A percentile compares a stretch with the other conserved stretches of the same genome.
Conservation (phyloP, 2,329 filamentous ascomycete genomes). For the Beauveria australis region DNA sequence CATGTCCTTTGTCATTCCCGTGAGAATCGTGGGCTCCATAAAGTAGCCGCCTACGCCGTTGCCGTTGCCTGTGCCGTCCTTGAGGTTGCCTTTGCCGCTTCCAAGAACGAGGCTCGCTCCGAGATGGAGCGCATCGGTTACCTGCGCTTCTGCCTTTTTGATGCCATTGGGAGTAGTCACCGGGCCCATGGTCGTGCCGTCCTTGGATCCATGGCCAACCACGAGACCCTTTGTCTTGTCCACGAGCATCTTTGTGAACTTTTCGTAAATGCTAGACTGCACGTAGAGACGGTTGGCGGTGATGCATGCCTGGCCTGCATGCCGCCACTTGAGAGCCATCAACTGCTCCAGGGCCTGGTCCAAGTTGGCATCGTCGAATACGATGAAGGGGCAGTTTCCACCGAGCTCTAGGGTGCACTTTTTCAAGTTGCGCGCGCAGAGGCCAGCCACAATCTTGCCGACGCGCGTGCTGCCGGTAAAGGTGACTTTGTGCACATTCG, state of each 20-base stretch:
- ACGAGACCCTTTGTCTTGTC: constrained; percentile 44
- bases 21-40: constrained; percentile 61
- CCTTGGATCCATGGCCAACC: constrained; percentile 51
- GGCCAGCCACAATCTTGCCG: constrained; percentile 56
- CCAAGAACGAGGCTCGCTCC: constrained; percentile 9
- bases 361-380: constrained; percentile 61
- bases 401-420: constrained; percentile 62
- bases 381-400: constrained; percentile 59
- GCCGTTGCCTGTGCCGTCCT: constrained; percentile 28
- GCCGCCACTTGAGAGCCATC: constrained; percentile 58
- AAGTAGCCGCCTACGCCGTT: constrained; percentile 48
- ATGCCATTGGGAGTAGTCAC: constrained; percentile 26
- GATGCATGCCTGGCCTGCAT: constrained; percentile 66
- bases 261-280: constrained; percentile 52
- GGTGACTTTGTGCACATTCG: constrained; percentile 53
- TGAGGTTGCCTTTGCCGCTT: neutral
- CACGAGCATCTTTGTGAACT: constrained; percentile 47
- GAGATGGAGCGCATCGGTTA: constrained; percentile 42
- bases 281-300: constrained; percentile 54
- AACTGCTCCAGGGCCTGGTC: constrained; percentile 59
- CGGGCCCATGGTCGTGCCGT: constrained; percentile 26
- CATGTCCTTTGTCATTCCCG: constrained; percentile 60
- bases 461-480: constrained; percentile 69
- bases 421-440: constrained; percentile 56
- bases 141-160: constrained; percentile 38